These are phyloP conservation scores for Xylaria acuta DNA, from an alignment of 495 filamentous ascomycete species.

Conservation along the genomic window DNA sequence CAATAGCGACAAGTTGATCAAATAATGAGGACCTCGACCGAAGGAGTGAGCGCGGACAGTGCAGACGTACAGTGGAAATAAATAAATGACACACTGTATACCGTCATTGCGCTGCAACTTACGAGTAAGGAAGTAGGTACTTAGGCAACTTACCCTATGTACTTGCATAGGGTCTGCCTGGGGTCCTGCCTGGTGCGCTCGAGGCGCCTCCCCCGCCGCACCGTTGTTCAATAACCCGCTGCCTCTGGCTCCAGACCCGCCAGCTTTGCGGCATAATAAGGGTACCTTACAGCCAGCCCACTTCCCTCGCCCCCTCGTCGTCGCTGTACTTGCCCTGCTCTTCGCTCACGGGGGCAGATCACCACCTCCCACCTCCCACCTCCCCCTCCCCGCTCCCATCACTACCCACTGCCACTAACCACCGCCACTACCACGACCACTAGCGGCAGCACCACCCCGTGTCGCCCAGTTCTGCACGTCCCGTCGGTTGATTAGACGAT, in stretches of 20 bases:
- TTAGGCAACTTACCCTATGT: neutral
- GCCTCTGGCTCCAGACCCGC: neutral
- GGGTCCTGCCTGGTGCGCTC: neutral
- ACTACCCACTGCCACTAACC: neutral
- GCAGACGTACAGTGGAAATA: neutral
- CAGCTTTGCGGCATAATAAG: constrained; percentile 18
- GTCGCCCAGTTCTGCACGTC: neutral
- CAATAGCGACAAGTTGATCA: neutral
- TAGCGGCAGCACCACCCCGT: constrained; percentile 2
- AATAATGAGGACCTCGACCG: neutral
- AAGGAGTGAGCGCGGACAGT: neutral
- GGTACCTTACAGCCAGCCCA: constrained; percentile 25
- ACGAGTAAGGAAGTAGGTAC: neutral
- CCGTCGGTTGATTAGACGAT: neutral
- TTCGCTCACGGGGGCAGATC: constrained; percentile 21
- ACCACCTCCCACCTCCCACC: constrained; percentile 10
- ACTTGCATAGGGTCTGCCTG: neutral
- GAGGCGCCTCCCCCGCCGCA: constrained; percentile 15
- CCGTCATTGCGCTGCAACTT: neutral
- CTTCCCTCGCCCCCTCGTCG: constrained; percentile 11
- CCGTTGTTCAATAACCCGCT: constrained; percentile 5
- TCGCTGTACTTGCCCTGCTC: constrained; percentile 16
- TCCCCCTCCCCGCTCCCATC: neutral
- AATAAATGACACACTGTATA: neutral
- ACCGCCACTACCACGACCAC: neutral